Evolutionary conservation across 176 grass and related monocot genomes (phyloP), one percentile per base, ranked within the genome.

Genomic region (Oryza brachyantha): DNA sequence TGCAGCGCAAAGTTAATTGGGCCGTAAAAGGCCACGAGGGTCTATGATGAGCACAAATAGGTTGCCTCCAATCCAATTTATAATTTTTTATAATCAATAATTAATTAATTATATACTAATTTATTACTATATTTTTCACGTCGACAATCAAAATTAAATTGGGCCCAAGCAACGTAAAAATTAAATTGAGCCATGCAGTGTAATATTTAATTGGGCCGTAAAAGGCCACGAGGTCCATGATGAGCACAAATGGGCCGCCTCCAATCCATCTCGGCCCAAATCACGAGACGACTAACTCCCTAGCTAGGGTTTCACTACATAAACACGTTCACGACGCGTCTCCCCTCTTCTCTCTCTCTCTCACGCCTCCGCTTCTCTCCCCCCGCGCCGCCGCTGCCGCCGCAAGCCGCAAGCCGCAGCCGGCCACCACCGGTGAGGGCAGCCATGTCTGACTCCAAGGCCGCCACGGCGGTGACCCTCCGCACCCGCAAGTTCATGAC

Each of bases 401-500:
- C 27, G 43, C 31, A 1, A 1, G 31, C 79, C 24, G n/a, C 65
- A 65, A 68, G 38, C 52, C 50, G 35, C 35, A 43, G 41, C 77
- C 24, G 34, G 63, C 25, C 81, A 48, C 62, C 84, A 48, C 41
- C 70, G 24, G 63, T n/a, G n/a, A n/a, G n/a, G 76, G 65, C 79
- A 71, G 38, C 38, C 77, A 97, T 97, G 95, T 87, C 95, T 54
- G 95, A 97, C 79, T 27, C 87, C 13, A 97, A 78, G 85, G 27
- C 79, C 72, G 17, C 65, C 1, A 37, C 71, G 2, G 86, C 89
- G 32, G 89, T 97, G 48, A 97, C 91, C 8, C 88, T 97, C 57
- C 87, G 94, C 55, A 97, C 94, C 11, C 86, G 91, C 88, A 94
- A 97, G 84, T 97, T 97, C 85, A 97, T 97, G 94, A 92, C 94